Evolutionary conservation across 495 filamentous ascomycete species (phyloP), one percentile per base, ranked within the genome.

Genomic region (Aspergillus bridgeri): DNA sequence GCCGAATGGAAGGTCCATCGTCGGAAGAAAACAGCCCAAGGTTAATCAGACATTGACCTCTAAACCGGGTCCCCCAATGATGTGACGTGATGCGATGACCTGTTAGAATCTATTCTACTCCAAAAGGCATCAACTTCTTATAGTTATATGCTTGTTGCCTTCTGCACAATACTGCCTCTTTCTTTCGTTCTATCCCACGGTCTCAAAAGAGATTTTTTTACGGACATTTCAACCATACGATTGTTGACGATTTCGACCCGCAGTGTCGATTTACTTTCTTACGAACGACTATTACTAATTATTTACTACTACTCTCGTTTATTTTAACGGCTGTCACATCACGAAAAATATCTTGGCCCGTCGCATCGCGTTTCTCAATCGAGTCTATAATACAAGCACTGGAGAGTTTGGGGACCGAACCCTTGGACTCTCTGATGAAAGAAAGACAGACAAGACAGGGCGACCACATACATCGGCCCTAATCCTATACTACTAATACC

Each of bases 1-100:
- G 83, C 89, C 18, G 94, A 97, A 76, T 98, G 90, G 86, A 94
- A 89, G 73, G 76, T 85, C 64, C 85, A 88, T 67, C 78, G 76
- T 48, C 75, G 80, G 65, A 85, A 81, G 51, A 78, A 68, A 48
- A 23, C 55, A 20, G 51, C 44, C 44, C 71, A 54, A 64, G 57
- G 50, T 54, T 44, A 23, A 50, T 22, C 19, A 22, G 27, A 17
- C 19, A 48, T 17, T 20, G 46, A 15, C 24, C 2, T 23, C 49
- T 20, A 29, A 21, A 49, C 33, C 19, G 38, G 11, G 42, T 23
- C 42, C 46, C 33, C 21, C 19, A 47, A 23, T 47, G 24, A 48
- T 45, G 54, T 42, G 50, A 59, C 42, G 58, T 25, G 48, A 53
- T 29, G 42, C 20, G 58, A 55, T 51, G 57, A 59, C 51, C 15